Percentiles rank a stretch among this genome's conserved stretches.
Evolutionary conservation across 1,284 basidiomycete genomes (phyloP).

Genomic region (Exobasidium cylindrosporum): DNA sequence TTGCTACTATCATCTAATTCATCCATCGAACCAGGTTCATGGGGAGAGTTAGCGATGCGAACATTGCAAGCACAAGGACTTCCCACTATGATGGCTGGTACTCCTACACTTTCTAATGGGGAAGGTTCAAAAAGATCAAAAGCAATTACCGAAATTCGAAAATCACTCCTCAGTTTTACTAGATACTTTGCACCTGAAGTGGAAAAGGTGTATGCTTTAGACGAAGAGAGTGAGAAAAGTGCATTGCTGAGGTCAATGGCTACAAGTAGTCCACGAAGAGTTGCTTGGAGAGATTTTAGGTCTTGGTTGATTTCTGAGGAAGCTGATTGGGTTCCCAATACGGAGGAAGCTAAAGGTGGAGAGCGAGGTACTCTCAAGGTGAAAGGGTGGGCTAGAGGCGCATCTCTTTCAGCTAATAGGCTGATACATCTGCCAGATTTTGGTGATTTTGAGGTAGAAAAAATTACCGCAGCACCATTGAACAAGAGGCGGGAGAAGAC

Average conservation of each 20-base stretch:
- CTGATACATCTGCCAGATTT: constrained; percentile 82
- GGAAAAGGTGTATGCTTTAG: constrained; percentile 61
- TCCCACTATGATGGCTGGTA: constrained; percentile 71
- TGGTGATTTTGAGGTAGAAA: constrained; percentile 82
- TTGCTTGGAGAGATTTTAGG: constrained; percentile 78
- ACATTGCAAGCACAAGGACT: constrained; percentile 65
- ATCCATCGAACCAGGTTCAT: constrained; percentile 69
- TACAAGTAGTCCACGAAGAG: constrained; percentile 58
- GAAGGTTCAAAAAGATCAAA: constrained; percentile 30
- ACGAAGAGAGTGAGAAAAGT: constrained; percentile 66
- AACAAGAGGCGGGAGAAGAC: constrained; percentile 17
- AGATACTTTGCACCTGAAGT: constrained; percentile 92
- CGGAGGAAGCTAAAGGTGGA: constrained; percentile 57
- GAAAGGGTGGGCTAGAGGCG: constrained; percentile 79
- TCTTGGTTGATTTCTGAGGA: constrained; percentile 75
- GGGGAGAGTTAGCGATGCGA: constrained; percentile 87
- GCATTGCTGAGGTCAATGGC: constrained; percentile 62
- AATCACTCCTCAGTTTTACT: constrained; percentile 61
- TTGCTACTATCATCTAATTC: constrained; percentile 75
- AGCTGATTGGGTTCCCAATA: constrained; percentile 43
- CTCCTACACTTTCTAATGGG: constrained; percentile 45
- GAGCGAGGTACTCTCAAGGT: constrained; percentile 65
- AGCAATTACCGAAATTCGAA: constrained; percentile 47
- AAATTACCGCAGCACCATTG: constrained; percentile 60
- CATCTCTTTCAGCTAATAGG: constrained; percentile 74